A percentile compares a stretch with the other conserved stretches of the same genome.
These are phyloP conservation scores for Lichenothelia convexa DNA, from an alignment of 495 filamentous ascomycete genomes.

Conservation along the genomic window DNA sequence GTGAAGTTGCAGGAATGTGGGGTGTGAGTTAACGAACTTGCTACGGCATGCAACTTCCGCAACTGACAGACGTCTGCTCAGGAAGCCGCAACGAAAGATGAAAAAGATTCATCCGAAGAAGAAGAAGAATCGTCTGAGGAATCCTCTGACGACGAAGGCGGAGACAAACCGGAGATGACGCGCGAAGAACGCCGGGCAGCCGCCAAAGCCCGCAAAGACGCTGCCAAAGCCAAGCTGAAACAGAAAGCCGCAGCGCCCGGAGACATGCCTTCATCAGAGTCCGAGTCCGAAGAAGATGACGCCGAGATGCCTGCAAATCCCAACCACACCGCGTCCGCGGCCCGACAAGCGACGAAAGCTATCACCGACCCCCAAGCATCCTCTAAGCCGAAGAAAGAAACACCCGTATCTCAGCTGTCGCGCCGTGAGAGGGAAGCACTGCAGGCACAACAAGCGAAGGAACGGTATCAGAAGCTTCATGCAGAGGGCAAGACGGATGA, in stretches of 20 bases:
- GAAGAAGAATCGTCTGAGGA: slow-evolving; percentile 23
- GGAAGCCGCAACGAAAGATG: slow-evolving; percentile 30
- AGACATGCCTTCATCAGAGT: slow-evolving; percentile 57
- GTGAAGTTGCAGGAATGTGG: slow-evolving; percentile 63
- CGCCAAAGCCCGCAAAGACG: slow-evolving; percentile 82
- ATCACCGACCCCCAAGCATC: slow-evolving; percentile 9
- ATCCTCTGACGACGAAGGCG: slow-evolving; percentile 20
- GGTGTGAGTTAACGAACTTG: slow-evolving; percentile 29
- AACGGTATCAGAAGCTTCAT: slow-evolving; percentile 84
- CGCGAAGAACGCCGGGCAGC: slow-evolving; percentile 77
- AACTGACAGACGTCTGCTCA: slow-evolving; percentile 1
- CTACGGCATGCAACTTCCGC: neutral
- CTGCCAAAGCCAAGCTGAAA: slow-evolving; percentile 56
- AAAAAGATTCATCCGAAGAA: slow-evolving; percentile 25
- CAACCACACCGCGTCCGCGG: slow-evolving; percentile 62
- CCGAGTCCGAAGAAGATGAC: slow-evolving; percentile 37
- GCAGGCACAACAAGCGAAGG: slow-evolving; percentile 72
- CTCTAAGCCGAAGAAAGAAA: slow-evolving; percentile 16
- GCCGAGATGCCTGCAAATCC: slow-evolving; percentile 67
- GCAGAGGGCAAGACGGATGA: slow-evolving; percentile 95
- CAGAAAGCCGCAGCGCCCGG: slow-evolving; percentile 50
- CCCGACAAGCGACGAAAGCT: slow-evolving; percentile 37
- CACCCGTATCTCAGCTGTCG: slow-evolving; percentile 38
- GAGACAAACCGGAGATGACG: slow-evolving; percentile 33
- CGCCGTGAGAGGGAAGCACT: slow-evolving; percentile 77